Conservation (phyloP, 208 protist genomes). For the Wallacemonas sp. region DNA sequence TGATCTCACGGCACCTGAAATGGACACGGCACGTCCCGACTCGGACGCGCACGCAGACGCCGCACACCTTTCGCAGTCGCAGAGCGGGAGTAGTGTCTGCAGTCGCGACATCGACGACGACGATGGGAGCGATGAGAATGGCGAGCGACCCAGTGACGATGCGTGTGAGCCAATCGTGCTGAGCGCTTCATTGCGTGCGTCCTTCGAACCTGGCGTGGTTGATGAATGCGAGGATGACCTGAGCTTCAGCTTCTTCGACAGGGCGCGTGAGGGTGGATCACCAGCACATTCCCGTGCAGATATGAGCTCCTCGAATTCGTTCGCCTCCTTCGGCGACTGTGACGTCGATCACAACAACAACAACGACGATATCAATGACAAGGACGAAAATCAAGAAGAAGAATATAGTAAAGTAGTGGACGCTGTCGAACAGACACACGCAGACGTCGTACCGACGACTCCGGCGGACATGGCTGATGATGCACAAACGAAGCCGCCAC, state of each 20-base stretch:
- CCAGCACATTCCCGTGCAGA: background rate
- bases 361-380: background rate
- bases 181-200: no score
- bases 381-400: no score
- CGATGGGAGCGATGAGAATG: background rate
- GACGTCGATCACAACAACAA: background rate
- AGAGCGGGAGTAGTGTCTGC: no score
- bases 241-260: conserved; percentile 3
- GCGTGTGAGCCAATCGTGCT: background rate
- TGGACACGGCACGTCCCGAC: background rate
- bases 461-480: no score
- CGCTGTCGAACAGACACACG: background rate
- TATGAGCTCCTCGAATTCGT: conserved; percentile 2
- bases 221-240: conserved; percentile 3
- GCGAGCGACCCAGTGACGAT: background rate
- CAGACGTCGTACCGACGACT: background rate
- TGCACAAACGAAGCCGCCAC: no score
- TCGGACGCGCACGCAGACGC: background rate
- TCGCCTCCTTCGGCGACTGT: background rate
- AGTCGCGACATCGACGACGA: background rate
- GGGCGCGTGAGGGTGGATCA: background rate
- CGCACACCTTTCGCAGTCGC: no score
- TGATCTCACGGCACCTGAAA: no score
- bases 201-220: no score
- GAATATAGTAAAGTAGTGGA: no score